Percentiles rank a stretch among this genome's conserved stretches.
Evolutionary conservation across 2,329 filamentous ascomycete species (phyloP).

Genomic region (Fusarium denticulatum): DNA sequence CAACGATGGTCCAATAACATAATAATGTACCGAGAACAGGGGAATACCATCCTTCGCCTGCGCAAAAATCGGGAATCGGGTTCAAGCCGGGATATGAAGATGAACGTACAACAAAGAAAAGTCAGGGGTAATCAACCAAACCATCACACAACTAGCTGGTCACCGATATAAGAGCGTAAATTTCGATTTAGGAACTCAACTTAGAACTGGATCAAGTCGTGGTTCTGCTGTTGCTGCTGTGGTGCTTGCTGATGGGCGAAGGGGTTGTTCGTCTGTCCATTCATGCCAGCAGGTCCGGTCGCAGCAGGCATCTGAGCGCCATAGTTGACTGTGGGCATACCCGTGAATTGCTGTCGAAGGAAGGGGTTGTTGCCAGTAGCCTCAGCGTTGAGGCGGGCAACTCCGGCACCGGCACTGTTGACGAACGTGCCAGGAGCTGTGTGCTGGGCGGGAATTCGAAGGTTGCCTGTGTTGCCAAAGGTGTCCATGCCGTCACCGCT

Average conservation of each 20-base stretch:
- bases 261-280: constrained; percentile 66
- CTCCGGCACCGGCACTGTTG: constrained; percentile 89
- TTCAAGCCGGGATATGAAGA: constrained; percentile 33
- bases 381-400: constrained; percentile 73
- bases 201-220: constrained; percentile 73
- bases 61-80: constrained; percentile 41
- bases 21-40: constrained; percentile 43
- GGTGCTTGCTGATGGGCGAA: constrained; percentile 59
- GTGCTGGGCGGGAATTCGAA: constrained; percentile 95
- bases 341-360: constrained; percentile 83
- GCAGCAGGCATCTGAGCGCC: constrained; percentile 62
- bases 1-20: constrained; percentile 35
- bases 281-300: constrained; percentile 66
- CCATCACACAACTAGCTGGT: constrained; percentile 1
- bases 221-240: constrained; percentile 60
- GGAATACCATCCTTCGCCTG: constrained; percentile 45
- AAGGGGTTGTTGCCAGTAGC: constrained; percentile 92
- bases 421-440: constrained; percentile 96
- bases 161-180: neutral
- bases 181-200: neutral
- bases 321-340: constrained; percentile 72
- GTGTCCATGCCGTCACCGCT: constrained; percentile 95
- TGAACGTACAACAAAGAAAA: constrained; percentile 33
- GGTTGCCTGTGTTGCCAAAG: constrained; percentile 95
- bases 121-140: constrained; percentile 19